Base-by-base conservation (phyloP, 2,329 filamentous ascomycete genomes). In the Hypoxylon sp. region DNA sequence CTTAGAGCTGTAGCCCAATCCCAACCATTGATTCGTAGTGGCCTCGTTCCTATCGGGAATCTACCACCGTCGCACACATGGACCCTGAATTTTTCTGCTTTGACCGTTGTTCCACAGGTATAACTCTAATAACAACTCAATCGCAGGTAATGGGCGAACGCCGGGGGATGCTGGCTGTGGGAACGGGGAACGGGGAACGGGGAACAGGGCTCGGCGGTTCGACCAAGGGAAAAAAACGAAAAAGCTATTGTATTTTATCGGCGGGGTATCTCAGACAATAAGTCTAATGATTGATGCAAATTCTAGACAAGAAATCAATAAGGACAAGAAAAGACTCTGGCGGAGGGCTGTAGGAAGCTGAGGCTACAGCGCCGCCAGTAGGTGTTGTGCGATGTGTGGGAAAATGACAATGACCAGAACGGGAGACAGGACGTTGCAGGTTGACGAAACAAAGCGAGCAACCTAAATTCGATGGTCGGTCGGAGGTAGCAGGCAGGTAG, bases 261-360 rank as follows among this genome's bases (percentile, higher is more conserved):
- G 51, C 46, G 69, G 71, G 70, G 70, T 72, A 71, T 74, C 68
- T 71, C 64, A 53, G 66, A 69, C 68, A 60, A 70, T 72, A 72
- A 73, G 66, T 71, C 71, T 73, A 72, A 74, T 69, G 14, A 42
- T 57, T 61, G 66, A 72, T 72, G 66, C 62, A 71, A 74, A 73
- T 70, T 73, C 70, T 72, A 66, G 68, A 65, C 69, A 74, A 72
- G 71, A 72, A 71, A 71, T 31, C 33, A 71, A 60, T 70, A 50
- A 59, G 63, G 37, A 46, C 40, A 50, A 64, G 22, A 59, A 64
- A 51, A 64, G 48, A 46, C 46, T 56, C 53, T 61, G 60, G 48
- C 27, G 33, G 20, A 49, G 61, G 33, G 64, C 40, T 31, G 48
- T 42, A 49, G 37, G 42, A 61, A 55, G 60, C 40, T 69, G 69